Percentiles rank a stretch among this genome's conserved stretches.
These are phyloP conservation scores for Daphne laureola DNA, from an alignment of 441 rosid genomes.

Conservation along the genomic window DNA sequence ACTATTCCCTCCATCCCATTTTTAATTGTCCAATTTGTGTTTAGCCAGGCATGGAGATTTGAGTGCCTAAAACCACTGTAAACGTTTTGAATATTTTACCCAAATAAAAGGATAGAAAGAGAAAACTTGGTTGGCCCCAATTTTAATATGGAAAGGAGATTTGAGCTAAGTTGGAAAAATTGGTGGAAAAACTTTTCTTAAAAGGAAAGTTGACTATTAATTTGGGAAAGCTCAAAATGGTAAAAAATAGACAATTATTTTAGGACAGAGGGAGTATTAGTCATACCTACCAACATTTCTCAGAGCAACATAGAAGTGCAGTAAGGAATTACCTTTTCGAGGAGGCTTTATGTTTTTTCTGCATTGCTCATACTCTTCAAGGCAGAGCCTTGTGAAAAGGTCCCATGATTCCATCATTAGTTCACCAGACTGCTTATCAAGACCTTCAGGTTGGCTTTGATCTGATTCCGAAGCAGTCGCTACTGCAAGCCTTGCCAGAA, in stretches of 20 bases:
- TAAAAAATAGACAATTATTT: too few species aligned
- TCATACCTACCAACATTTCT: background rate
- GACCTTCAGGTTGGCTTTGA: conserved; percentile 41
- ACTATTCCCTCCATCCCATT: too few species aligned
- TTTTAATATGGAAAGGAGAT: too few species aligned
- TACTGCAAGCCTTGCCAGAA: conserved; percentile 94
- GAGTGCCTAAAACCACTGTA: too few species aligned
- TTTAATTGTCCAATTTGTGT: too few species aligned
- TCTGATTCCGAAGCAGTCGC: conserved; percentile 82
- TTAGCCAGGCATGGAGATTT: too few species aligned
- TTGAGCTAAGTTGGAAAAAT: too few species aligned
- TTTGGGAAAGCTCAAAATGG: background rate
- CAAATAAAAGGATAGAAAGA: background rate
- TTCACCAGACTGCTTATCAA: conserved; percentile 61
- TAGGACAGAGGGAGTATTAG: too few species aligned
- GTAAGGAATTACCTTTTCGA: conserved; percentile 41
- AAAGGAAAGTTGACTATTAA: background rate
- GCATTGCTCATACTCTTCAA: conserved; percentile 87
- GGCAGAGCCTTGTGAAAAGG: conserved; percentile 55
- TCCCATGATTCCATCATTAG: conserved; percentile 80
- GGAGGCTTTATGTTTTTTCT: conserved; percentile 65
- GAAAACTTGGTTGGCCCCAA: too few species aligned
- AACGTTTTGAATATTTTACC: background rate
- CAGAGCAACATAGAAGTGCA: conserved; percentile 6
- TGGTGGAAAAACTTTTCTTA: background rate